Evolutionary conservation across 2,329 filamentous ascomycete genomes (phyloP), one percentile per base, ranked within the genome.

Genomic region (Pseudopithomyces maydicus): DNA sequence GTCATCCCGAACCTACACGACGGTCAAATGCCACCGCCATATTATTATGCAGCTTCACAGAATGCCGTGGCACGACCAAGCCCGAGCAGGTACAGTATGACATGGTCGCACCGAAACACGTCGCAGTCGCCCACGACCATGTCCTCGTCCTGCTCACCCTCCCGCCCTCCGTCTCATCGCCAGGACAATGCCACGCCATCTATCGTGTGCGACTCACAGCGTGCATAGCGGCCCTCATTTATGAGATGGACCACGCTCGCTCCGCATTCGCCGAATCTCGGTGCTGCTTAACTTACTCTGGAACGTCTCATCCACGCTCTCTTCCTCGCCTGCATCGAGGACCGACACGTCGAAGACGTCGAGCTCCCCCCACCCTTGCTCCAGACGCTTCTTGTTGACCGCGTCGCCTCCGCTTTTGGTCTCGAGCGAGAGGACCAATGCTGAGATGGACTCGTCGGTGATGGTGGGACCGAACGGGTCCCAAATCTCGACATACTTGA

Each of bases 391-490:
- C n/a, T 89, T 84, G 72, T 99, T 99, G 64, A 99, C 91, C 0
- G 90, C 90, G 57, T 86, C 81, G 5, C 93, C 95, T 33, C 95
- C 95, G 1, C 87, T 83, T 51, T 91, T 85, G 15, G 95, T 98
- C 80, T 99, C 95, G 12, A 85, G 88, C 6, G 93, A 97, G 6
- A 98, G 88, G 2, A 97, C 89, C 54, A 99, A 82, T 0, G 89
- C 91, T 43, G 90, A 87, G 60, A 98, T 89, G 29, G 83, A 80
- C 73, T 91, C 84, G 55, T 94, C 88, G 0, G 91, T 91, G 59
- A 96, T 90, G 0, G 95, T 97, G 3, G 95, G 95, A 0, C 95
- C 95, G 75, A 90, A 98, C 0, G 90, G 85, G 73, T 99, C 93
- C 66, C 89, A 88, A 53, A 99, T 92, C 70, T 92, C 86, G 44